Base-by-base conservation (phyloP, 164 flowering plant genomes). In the Santalum album region DNA sequence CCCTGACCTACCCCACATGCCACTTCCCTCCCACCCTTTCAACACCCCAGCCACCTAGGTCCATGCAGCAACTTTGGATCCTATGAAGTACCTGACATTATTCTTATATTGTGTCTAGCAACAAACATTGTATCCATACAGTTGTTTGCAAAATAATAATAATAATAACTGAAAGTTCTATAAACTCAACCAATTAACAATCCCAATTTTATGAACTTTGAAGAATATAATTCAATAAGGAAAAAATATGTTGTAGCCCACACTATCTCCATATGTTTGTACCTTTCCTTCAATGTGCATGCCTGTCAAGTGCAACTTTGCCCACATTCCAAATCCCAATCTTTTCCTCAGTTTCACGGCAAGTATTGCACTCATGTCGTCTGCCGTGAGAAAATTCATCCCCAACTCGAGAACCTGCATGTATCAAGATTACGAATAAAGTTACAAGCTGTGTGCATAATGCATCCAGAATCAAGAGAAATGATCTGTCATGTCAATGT, bases 251-350 rank as follows among this genome's bases (percentile, higher is more conserved):
- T 9, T 29, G 34, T 29, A 9, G 14, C 14, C 12, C 42, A 15
- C 42, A 38, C 25, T 0, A 46, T 5, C 2, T n/a, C 18, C 10
- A 20, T 20, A 14, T 9, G 22, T 52, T 12, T 42, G 24, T 71
- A 94, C 99, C 96, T 86, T 94, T 56, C 97, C 99, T 73, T 94
- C 99, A 36, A 94, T 66, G 63, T 90, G 99, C 95, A 94, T 83
- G 65, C 96, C 81, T 12, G 96, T 81, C 53, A 94, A 22, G 65
- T 94, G 91, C 83, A 94, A 32, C 74, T 81, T 94, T 12, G 99
- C 69, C 86, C 76, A 73, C 71, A 90, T 83, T 58, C 97, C 97
- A 67, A 92, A 88, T 58, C 97, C 99, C 53, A 94, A 61, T 65
- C 95, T 81, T 69, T 72, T 87, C 66, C 80, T 78, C 35, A 94